Evolutionary conservation across 176 grass and related monocot genomes (phyloP).

Genomic region (Musa beccarii): DNA sequence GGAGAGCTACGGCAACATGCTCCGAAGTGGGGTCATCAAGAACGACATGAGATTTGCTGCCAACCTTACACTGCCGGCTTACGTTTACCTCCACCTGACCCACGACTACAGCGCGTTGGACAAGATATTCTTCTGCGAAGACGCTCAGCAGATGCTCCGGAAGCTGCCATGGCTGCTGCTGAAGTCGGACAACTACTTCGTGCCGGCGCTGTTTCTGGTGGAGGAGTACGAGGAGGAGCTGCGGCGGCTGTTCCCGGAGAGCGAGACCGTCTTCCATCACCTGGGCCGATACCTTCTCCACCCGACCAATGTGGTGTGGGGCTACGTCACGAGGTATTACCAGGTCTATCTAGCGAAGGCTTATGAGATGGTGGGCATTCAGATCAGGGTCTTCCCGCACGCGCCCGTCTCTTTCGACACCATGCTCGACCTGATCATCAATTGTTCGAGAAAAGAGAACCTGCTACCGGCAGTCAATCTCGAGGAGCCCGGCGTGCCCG

Average conservation of each 20-base stretch:
- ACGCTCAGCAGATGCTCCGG: slow-evolving; percentile 31
- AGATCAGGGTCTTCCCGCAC: slow-evolving; percentile 35
- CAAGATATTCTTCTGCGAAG: slow-evolving; percentile 44
- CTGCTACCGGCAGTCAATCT: slow-evolving; percentile 25
- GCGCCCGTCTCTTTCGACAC: slow-evolving; percentile 19
- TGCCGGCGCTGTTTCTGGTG: slow-evolving; percentile 36
- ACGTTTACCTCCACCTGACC: slow-evolving; percentile 40
- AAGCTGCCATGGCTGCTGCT: slow-evolving; percentile 57
- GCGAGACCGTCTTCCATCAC: slow-evolving; percentile 41
- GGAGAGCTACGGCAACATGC: slow-evolving; percentile 36
- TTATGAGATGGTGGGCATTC: slow-evolving; percentile 30
- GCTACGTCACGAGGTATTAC: slow-evolving; percentile 30
- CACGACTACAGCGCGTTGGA: slow-evolving; percentile 19
- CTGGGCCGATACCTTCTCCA: slow-evolving; percentile 42
- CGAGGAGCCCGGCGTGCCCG: not conserved
- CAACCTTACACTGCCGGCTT: slow-evolving; percentile 24
- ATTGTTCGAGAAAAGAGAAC: slow-evolving; percentile 33
- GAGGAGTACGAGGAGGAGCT: slow-evolving; percentile 30
- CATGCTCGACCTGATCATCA: slow-evolving; percentile 31
- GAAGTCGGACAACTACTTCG: slow-evolving; percentile 40
- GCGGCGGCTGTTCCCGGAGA: slow-evolving; percentile 36
- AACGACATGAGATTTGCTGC: not conserved
- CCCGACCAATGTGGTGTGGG: slow-evolving; percentile 47
- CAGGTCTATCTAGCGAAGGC: slow-evolving; percentile 27
- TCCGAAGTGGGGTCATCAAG: slow-evolving; percentile 12